Evolutionary conservation across 2,329 filamentous ascomycete genomes (phyloP).

Genomic region (Ceratocystis alfenasii): DNA sequence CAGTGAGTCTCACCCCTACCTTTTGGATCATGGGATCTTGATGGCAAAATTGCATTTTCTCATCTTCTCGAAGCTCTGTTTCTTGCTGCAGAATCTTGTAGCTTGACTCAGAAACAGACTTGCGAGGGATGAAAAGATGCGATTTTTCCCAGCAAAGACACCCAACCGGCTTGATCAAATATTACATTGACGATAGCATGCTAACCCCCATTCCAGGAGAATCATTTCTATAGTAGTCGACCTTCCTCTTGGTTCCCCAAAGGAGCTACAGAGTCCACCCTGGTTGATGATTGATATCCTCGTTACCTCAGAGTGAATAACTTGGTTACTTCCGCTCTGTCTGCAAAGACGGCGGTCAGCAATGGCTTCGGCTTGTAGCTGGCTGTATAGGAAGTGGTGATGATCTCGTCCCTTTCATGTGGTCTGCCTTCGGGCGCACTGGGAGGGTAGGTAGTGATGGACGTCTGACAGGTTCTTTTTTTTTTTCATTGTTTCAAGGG

Average conservation of each 20-base stretch:
- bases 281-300: conserved; percentile 89
- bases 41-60: too few relatives aligned
- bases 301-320: conserved; percentile 80
- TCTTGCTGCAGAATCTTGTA: not conserved
- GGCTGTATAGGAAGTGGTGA: conserved; percentile 78
- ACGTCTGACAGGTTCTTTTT: conserved; percentile 69
- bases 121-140: not conserved
- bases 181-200: not conserved
- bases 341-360: conserved; percentile 48
- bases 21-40: conserved; percentile 24
- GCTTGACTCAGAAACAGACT: not conserved
- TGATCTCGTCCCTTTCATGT: conserved; percentile 73
- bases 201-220: conserved; percentile 39
- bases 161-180: not conserved
- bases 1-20: conserved; percentile 35
- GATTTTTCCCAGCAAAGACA: not conserved
- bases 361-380: conserved; percentile 21
- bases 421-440: conserved; percentile 66
- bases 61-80: not conserved
- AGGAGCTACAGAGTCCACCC: conserved; percentile 88
- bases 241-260: conserved; percentile 78
- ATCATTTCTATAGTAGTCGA: conserved; percentile 98
- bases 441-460: conserved; percentile 70
- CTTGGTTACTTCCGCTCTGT: conserved; percentile 46
- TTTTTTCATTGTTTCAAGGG: conserved; percentile 44